A percentile compares a stretch with the other conserved stretches of the same genome.
Evolutionary conservation across 371 early-diverging fungal genomes (phyloP).

Genomic region (Mucor piriformis): DNA sequence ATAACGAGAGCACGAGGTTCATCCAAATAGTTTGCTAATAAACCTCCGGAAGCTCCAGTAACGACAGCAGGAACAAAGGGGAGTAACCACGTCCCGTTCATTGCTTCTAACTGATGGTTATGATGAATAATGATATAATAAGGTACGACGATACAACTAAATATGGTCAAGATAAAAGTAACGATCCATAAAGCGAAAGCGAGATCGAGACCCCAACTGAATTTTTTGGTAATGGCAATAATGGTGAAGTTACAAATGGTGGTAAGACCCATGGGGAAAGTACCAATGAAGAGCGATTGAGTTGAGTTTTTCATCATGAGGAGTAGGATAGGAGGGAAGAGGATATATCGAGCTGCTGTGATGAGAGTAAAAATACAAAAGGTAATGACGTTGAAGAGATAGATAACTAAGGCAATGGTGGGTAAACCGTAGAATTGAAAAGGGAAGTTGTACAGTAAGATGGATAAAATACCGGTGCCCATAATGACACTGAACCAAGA

Average conservation of each 20-base stretch:
- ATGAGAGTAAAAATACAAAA: constrained; percentile 33
- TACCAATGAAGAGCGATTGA: constrained; percentile 48
- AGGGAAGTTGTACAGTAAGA: constrained; percentile 41
- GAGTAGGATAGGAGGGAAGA: constrained; percentile 39
- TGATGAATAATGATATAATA: constrained; percentile 42
- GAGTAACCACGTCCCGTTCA: constrained; percentile 50
- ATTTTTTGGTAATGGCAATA: constrained; percentile 17
- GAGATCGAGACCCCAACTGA: constrained; percentile 37
- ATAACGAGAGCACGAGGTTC: constrained; percentile 27
- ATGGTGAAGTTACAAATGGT: constrained; percentile 39
- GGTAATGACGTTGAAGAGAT: constrained; percentile 37
- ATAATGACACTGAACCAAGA: constrained; percentile 53
- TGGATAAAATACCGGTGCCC: constrained; percentile 49
- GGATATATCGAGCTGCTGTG: constrained; percentile 26
- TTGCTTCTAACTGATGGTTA: constrained; percentile 36
- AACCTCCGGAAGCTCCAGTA: constrained; percentile 46
- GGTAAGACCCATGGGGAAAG: constrained; percentile 54
- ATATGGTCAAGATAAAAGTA: constrained; percentile 32
- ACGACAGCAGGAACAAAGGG: constrained; percentile 56
- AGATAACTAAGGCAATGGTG: constrained; percentile 44
- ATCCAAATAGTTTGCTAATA: constrained; percentile 34
- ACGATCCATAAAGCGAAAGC: constrained; percentile 47
- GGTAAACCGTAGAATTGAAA: constrained; percentile 40
- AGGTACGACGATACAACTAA: constrained; percentile 40
- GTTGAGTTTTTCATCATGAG: constrained; percentile 46